A percentile compares a stretch with the other conserved stretches of the same genome.
Conservation (phyloP, 495 filamentous ascomycete genomes). For the Pseudomonodictys pantanalensis region DNA sequence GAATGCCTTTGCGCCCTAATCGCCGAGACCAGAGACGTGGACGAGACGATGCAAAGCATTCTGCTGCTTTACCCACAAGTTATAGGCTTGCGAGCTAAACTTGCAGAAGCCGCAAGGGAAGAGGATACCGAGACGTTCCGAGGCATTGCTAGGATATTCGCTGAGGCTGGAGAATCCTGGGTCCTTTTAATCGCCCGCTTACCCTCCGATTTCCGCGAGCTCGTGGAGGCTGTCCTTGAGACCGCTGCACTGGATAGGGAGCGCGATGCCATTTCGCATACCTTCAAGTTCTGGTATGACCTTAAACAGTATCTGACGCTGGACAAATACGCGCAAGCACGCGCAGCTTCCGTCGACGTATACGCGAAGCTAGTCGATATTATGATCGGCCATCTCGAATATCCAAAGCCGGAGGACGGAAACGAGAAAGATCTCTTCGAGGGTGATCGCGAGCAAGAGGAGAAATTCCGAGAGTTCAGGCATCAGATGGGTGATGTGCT, state of each 20-base stretch:
- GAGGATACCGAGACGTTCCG: slow-evolving; percentile 88
- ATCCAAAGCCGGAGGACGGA: slow-evolving; percentile 68
- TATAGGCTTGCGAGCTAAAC: slow-evolving; percentile 73
- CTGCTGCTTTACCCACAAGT: slow-evolving; percentile 80
- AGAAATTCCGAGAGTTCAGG: slow-evolving; percentile 94
- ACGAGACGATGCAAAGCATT: slow-evolving; percentile 77
- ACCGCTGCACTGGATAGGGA: slow-evolving; percentile 84
- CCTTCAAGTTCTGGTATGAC: slow-evolving; percentile 98
- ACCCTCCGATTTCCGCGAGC: slow-evolving; percentile 72
- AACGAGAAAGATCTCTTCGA: slow-evolving; percentile 85
- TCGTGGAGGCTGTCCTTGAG: slow-evolving; percentile 88
- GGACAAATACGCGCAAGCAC: slow-evolving; percentile 81
- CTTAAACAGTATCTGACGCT: slow-evolving; percentile 92
- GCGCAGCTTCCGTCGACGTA: slow-evolving; percentile 68
- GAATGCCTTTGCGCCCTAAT: slow-evolving; percentile 91
- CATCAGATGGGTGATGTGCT: slow-evolving; percentile 97
- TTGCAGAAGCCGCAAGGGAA: slow-evolving; percentile 67
- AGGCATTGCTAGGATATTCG: slow-evolving; percentile 81
- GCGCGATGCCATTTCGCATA: slow-evolving; percentile 82
- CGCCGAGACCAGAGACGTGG: slow-evolving; percentile 88
- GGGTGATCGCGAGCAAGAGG: slow-evolving; percentile 91
- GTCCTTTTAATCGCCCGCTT: slow-evolving; percentile 82
- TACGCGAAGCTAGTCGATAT: slow-evolving; percentile 88
- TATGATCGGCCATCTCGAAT: slow-evolving; percentile 88
- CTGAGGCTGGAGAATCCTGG: slow-evolving; percentile 94